Evolutionary conservation across 2,329 filamentous ascomycete species (phyloP).

Genomic region (Mycogone perniciosa): DNA sequence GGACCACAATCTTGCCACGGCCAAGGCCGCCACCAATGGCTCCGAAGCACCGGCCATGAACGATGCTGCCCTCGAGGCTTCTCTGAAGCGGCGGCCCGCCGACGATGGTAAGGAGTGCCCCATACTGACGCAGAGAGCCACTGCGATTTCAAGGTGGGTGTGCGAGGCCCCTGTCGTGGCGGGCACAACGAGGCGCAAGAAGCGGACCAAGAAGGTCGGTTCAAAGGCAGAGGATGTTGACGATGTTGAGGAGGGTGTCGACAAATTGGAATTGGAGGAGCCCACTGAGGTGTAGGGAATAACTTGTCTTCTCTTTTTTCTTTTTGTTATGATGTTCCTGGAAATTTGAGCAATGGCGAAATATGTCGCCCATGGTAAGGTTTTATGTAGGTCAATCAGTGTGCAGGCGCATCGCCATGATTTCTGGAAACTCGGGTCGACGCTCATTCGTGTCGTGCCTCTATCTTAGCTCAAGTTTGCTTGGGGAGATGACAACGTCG

Average conservation of each 20-base stretch:
- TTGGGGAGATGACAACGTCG: too few relatives aligned
- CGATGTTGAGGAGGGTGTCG: constrained; percentile 11
- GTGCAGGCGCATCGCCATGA: too few relatives aligned
- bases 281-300: not conserved
- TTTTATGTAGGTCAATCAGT: too few relatives aligned
- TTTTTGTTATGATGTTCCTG: too few relatives aligned
- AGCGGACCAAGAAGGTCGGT: constrained; percentile 21
- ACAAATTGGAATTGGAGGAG: constrained; percentile 11
- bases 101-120: constrained; percentile 64
- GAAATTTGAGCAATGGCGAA: not conserved
- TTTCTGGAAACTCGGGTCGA: too few relatives aligned
- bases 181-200: constrained; percentile 34
- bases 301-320: not conserved
- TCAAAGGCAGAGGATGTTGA: constrained; percentile 1
- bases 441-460: too few relatives aligned
- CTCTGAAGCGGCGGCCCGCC: constrained; percentile 52
- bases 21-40: not conserved
- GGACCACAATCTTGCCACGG: constrained; percentile 29
- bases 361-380: not conserved
- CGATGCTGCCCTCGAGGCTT: not conserved
- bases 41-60: not conserved
- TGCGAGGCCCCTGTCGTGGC: constrained; percentile 45
- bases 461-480: too few relatives aligned
- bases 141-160: constrained; percentile 65
- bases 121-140: constrained; percentile 62